These are phyloP conservation scores for Didymella pomorum DNA, from an alignment of 2,329 filamentous ascomycete genomes.

Conservation along the genomic window DNA sequence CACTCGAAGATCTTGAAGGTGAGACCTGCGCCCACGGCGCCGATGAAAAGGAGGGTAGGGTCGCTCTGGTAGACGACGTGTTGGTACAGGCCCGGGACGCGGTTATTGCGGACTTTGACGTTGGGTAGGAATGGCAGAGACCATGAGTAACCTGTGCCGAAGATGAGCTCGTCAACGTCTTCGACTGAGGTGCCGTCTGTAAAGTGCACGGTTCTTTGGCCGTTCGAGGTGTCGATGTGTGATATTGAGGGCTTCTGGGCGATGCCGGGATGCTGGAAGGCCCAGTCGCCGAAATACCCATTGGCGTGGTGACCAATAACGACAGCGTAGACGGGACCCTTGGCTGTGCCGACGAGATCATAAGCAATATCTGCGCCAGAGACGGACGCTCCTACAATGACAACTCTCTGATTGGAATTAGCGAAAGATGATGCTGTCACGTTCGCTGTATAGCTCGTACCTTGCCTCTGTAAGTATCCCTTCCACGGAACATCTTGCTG, in stretches of 20 bases:
- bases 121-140: slow-evolving; percentile 63
- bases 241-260: slow-evolving; percentile 58
- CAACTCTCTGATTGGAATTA: slow-evolving; percentile 57
- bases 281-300: slow-evolving; percentile 65
- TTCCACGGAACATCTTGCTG: slow-evolving; percentile 62
- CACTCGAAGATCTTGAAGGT: slow-evolving; percentile 76
- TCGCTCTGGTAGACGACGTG: slow-evolving; percentile 65
- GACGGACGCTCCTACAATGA: slow-evolving; percentile 70
- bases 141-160: slow-evolving; percentile 73
- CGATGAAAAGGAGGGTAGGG: slow-evolving; percentile 65
- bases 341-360: slow-evolving; percentile 58
- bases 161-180: slow-evolving; percentile 69
- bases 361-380: slow-evolving; percentile 70
- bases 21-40: slow-evolving; percentile 60
- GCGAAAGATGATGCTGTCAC: neutral
- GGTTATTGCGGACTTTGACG: slow-evolving; percentile 62
- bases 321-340: slow-evolving; percentile 62
- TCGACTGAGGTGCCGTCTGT: slow-evolving; percentile 62
- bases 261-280: slow-evolving; percentile 67
- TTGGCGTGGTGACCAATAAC: slow-evolving; percentile 62
- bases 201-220: slow-evolving; percentile 61
- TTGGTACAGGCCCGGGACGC: slow-evolving; percentile 64
- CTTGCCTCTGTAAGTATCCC: slow-evolving; percentile 57
- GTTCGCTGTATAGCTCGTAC: slow-evolving; percentile 35
- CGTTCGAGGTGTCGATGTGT: slow-evolving; percentile 47